These are phyloP conservation scores for Miamiensis avidus DNA, from an alignment of 169 alveolate species.

Conservation along the genomic window DNA sequence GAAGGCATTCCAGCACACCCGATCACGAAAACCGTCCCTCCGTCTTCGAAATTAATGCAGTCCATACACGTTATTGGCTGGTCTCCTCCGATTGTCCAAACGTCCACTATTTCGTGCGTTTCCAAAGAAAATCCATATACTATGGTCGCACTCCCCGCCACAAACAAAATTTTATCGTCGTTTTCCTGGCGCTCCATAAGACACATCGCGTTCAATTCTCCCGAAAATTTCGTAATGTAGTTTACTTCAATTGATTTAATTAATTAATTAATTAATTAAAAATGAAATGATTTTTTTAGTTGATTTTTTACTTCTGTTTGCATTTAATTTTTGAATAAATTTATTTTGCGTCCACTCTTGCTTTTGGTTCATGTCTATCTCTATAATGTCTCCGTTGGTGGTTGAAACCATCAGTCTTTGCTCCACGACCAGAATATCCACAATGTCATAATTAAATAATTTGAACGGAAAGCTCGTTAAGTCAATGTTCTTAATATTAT, in stretches of 20 bases:
- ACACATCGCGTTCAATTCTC: slow-evolving; percentile 57
- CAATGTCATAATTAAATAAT: slow-evolving; percentile 59
- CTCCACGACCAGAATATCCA: slow-evolving; percentile 52
- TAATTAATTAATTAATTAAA: too few species aligned
- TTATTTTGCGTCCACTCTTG: slow-evolving; percentile 37
- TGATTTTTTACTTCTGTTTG: slow-evolving; percentile 34
- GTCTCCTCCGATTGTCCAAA: slow-evolving; percentile 73
- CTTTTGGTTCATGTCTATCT: slow-evolving; percentile 47
- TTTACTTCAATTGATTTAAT: slow-evolving; percentile 18
- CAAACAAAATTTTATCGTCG: slow-evolving; percentile 57
- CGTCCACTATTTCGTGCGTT: slow-evolving; percentile 76
- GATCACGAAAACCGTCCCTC: slow-evolving; percentile 67
- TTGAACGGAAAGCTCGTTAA: slow-evolving; percentile 61
- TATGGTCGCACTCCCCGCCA: slow-evolving; percentile 60
- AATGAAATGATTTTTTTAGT: too few species aligned
- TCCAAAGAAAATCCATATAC: slow-evolving; percentile 66
- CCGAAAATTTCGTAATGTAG: slow-evolving; percentile 58
- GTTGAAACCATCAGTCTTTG: slow-evolving; percentile 50
- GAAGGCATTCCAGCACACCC: slow-evolving; percentile 67
- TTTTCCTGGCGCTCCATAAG: slow-evolving; percentile 59
- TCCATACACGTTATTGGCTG: slow-evolving; percentile 60
- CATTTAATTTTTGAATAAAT: slow-evolving; percentile 46
- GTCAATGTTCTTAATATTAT: slow-evolving; percentile 59
- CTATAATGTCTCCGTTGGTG: slow-evolving; percentile 71
- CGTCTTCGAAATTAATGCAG: slow-evolving; percentile 62